These are phyloP conservation scores for Cruciata laevipes DNA, from an alignment of 257 asterid species.

Conservation along the genomic window DNA sequence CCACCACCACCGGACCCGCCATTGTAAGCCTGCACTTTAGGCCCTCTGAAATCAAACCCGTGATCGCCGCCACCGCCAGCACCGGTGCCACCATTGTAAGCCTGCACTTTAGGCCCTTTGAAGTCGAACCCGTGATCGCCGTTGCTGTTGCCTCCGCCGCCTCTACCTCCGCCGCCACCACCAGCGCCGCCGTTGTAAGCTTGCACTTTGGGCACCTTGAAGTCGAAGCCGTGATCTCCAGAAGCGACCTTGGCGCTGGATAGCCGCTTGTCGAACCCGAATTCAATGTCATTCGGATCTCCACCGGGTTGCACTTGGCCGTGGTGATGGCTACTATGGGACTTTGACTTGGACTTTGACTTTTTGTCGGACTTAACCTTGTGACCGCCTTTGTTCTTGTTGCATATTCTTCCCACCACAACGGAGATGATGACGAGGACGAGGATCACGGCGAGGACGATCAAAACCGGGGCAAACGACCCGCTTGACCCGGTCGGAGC, in stretches of 20 bases:
- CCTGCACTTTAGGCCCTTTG: not conserved
- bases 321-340: conserved; percentile 9
- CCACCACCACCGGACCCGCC: conserved; percentile 4
- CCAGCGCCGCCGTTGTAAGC: not conserved
- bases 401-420: conserved; percentile 61
- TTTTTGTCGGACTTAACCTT: conserved; percentile 24
- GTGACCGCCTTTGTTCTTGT: conserved; percentile 19
- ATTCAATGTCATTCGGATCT: conserved; percentile 59
- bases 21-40: not conserved
- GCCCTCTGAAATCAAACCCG: conserved; percentile 25
- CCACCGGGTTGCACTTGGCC: conserved; percentile 2
- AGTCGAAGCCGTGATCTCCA: conserved; percentile 16
- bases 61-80: conserved; percentile 21
- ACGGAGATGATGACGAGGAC: conserved; percentile 59
- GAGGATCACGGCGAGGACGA: conserved; percentile 60
- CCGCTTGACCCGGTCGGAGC: conserved; percentile 46
- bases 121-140: not conserved
- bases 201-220: conserved; percentile 25
- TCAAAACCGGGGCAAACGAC: conserved; percentile 69
- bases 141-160: not conserved
- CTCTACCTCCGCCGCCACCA: not conserved
- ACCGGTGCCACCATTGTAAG: not conserved
- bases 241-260: conserved; percentile 30
- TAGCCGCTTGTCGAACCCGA: conserved; percentile 48
- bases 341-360: conserved; percentile 19